Base-by-base conservation (phyloP, 2,329 filamentous ascomycete genomes). In the Penicillium sp. region DNA sequence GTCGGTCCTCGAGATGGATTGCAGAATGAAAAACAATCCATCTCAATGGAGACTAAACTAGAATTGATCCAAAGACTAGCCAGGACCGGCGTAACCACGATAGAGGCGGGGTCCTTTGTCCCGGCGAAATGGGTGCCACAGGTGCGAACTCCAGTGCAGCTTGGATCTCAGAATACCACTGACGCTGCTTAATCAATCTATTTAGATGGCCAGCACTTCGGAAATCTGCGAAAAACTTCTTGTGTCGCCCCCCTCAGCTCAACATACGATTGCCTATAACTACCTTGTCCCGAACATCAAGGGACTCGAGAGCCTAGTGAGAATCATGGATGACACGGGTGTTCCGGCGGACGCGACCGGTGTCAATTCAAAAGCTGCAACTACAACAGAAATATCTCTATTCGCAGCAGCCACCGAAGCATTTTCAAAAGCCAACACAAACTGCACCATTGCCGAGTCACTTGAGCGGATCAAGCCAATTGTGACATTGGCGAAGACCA, bases 391-490 rank as follows among this genome's bases (percentile, higher is more conserved):
- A 58, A 75, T 88, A 22, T 87, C 85, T 4, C 79, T 88, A 29
- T 88, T 88, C 69, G 81, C 85, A 6, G 84, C 85, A 7, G 85
- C 85, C 1, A 88, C 85, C 5, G 85, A 88, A 63, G 72, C 82
- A 1, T 88, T 88, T 68, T 85, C 83, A 4, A 82, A 83, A 61
- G 83, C 82, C 51, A 88, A 88, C 71, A 87, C 84, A 55, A 88
- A 88, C 60, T 87, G 85, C 73, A 81, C 78, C 22, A 85, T 87
- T 58, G 79, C 81, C 45, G 84, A 87, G 63, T 86, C 83, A 0
- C 73, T 88, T 15, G 75, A 81, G 35, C 79, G 84, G 42, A 84
- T 85, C 68, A 76, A 77, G 47, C 83, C 83, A 2, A 81, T 87
- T 46, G 81, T 87, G 58, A 65, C 79, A 4, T 71, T 82, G 18